Conservation (phyloP, 257 asterid genomes). For the Linderniella brevidens region DNA sequence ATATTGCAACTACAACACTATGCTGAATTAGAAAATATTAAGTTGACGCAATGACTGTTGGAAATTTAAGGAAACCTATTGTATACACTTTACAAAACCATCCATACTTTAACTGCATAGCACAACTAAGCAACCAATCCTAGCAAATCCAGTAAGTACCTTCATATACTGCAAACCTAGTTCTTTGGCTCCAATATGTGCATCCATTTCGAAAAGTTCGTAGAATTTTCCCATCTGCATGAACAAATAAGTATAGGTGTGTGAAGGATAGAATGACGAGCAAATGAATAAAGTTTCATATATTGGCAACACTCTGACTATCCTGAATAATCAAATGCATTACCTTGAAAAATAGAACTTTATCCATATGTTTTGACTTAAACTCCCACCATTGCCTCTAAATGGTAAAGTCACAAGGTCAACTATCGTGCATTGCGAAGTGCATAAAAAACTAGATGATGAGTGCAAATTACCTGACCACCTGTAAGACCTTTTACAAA, state of each 20-base stretch:
- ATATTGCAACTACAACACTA: too few species aligned
- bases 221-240: conserved; percentile 96
- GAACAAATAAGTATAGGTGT: conserved; percentile 5
- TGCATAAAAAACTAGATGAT: conserved; percentile 10
- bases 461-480: conserved; percentile 61
- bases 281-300: conserved; percentile 6
- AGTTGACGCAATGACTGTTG: too few species aligned
- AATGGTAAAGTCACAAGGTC: conserved; percentile 13
- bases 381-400: conserved; percentile 99
- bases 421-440: conserved; percentile 8
- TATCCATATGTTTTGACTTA: conserved; percentile 96
- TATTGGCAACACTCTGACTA: conserved; percentile 10
- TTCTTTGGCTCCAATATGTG: conserved; percentile 92
- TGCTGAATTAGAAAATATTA: too few species aligned
- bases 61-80: not conserved
- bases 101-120: conserved; percentile 2
- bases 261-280: conserved; percentile 3
- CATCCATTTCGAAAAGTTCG: conserved; percentile 97
- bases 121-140: conserved; percentile 6
- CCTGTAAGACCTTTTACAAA: conserved; percentile 62
- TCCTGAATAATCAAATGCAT: conserved; percentile 7
- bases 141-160: conserved; percentile 29
- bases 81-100: not conserved
- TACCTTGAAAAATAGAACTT: conserved; percentile 97
- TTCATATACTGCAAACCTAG: conserved; percentile 96